Evolutionary conservation across 345 rosid genomes (phyloP).

Genomic region (Camelina laxa): DNA sequence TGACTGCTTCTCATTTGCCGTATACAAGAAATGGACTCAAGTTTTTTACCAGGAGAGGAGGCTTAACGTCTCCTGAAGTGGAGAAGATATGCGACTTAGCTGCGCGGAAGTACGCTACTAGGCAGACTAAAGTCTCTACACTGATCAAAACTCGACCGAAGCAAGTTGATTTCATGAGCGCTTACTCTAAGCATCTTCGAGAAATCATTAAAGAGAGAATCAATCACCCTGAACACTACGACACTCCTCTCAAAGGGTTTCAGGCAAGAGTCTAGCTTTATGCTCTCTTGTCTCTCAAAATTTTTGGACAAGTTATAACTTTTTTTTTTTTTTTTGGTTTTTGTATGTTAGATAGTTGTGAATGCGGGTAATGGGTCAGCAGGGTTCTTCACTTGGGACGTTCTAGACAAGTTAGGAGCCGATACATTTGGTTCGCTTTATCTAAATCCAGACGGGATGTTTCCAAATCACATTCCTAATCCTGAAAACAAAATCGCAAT

Average conservation of each 20-base stretch:
- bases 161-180: conserved; percentile 78
- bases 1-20: conserved; percentile 97
- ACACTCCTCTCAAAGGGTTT: conserved; percentile 81
- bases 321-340: background rate
- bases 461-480: conserved; percentile 93
- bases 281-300: background rate
- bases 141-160: conserved; percentile 48
- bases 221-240: conserved; percentile 78
- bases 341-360: conserved; percentile 66
- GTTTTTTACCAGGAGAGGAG: conserved; percentile 90
- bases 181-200: conserved; percentile 70
- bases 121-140: conserved; percentile 69
- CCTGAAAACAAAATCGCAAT: conserved; percentile 89
- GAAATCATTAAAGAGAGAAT: conserved; percentile 75
- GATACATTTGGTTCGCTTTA: conserved; percentile 87
- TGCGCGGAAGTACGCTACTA: conserved; percentile 69
- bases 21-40: conserved; percentile 90
- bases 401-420: conserved; percentile 87
- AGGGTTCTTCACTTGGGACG: conserved; percentile 90
- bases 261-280: conserved; percentile 54
- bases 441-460: conserved; percentile 90
- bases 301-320: background rate
- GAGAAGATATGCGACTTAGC: conserved; percentile 83
- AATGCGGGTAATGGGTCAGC: conserved; percentile 97
- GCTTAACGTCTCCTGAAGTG: conserved; percentile 78